A percentile compares a stretch with the other conserved stretches of the same genome.
Conservation (phyloP, 73 alveolate species). For the Paramecium octaurelia region DNA sequence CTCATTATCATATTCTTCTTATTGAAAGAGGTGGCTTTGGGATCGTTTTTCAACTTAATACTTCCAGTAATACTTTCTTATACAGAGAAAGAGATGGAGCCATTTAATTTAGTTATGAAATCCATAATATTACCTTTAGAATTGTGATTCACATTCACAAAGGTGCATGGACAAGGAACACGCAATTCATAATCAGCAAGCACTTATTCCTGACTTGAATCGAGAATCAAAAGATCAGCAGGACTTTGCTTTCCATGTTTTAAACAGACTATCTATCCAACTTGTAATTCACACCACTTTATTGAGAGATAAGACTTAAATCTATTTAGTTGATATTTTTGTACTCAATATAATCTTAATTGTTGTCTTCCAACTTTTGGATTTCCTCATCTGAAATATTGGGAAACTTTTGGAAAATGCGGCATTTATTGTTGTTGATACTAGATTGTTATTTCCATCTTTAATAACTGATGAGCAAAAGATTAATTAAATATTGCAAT, state of each 20-base stretch:
- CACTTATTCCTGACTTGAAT: constrained; percentile 21
- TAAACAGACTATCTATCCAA: constrained; percentile 8
- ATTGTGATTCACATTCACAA: background rate
- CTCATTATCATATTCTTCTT: background rate
- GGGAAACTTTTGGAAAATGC: background rate
- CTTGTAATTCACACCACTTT: background rate
- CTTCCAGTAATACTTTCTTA: background rate
- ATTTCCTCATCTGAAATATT: background rate
- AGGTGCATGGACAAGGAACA: background rate
- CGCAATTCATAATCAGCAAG: background rate
- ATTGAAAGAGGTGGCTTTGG: background rate
- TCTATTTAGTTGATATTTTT: background rate
- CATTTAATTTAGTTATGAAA: constrained; percentile 10
- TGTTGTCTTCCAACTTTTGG: background rate
- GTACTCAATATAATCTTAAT: background rate
- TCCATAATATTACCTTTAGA: background rate
- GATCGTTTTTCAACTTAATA: constrained; percentile 24
- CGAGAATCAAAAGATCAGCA: background rate
- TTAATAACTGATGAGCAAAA: background rate
- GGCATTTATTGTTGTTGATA: background rate
- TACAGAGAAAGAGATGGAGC: background rate
- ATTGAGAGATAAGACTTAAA: background rate
- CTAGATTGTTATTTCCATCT: background rate
- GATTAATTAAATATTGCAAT: background rate
- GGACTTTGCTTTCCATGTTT: constrained; percentile 26